Evolutionary conservation across 768 basidiomycete genomes (phyloP), one percentile per base, ranked within the genome.

Genomic region (Phaffia tasmanica): DNA sequence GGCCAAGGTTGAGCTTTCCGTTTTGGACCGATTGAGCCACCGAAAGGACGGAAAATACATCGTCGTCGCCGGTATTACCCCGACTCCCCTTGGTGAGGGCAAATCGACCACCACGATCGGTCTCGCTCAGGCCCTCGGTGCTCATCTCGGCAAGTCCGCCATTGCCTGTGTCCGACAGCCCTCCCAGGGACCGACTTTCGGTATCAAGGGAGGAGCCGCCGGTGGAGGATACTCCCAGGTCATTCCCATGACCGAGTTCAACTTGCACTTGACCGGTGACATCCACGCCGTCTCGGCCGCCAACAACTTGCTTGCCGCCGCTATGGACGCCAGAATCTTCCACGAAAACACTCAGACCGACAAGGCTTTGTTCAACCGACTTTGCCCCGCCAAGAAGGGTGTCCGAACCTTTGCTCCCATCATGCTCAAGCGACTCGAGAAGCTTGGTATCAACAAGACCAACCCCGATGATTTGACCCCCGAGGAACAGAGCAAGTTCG

Each of bases 191-290:
- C 94, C 94, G 46, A 98, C 94, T 0, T 99, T 98, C 75, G 94
- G 94, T 71, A 95, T 99, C 81, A 99, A 99, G 78, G 94, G 94
- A 71, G 95, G 94, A 72, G 94, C 94, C 48, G 94, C 94, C 53
- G 94, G 95, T 50, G 94, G 94, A 69, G 94, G 94, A 62, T 99
- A 98, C 80, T 91, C 89, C 75, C 93, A 95, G 75, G 89, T 99
- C 73, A 98, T 98, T 78, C 94, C 94, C 51, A 97, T 98, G 94
- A 94, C 97, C 73, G 94, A 97, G 87, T 98, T 99, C 78, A 98
- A 98, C 77, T 78, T 99, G 57, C 92, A 94, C 74, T 79, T 93
- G 76, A 94, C 92, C 51, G 93, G 93, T 70, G 95, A 99, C 78
- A 97, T 98, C 64, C 94, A 99, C 74, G 94, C 95, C 51, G 88